Percentiles rank a stretch among this genome's conserved stretches.
Evolutionary conservation across 2,329 filamentous ascomycete species (phyloP).

Genomic region (Aspergillus ruber): DNA sequence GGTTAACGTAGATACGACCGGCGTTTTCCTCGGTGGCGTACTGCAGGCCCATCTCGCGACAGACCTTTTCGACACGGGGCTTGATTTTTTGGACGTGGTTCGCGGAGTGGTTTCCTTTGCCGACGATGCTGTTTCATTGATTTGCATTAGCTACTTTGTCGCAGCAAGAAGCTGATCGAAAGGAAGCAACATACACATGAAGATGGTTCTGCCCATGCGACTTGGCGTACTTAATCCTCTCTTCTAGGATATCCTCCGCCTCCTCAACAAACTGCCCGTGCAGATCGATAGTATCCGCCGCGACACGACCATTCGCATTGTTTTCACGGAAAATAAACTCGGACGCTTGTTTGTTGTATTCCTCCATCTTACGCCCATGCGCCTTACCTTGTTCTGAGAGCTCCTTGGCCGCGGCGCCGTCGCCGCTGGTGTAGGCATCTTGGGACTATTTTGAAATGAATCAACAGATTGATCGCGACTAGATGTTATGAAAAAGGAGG

Average conservation of each 20-base stretch:
- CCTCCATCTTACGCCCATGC: constrained; percentile 76
- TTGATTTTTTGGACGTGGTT: constrained; percentile 89
- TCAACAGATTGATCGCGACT: too few relatives aligned
- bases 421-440: constrained; percentile 74
- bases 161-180: not conserved
- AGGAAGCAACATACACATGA: constrained; percentile 57
- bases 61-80: constrained; percentile 85
- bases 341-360: constrained; percentile 84
- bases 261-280: constrained; percentile 94
- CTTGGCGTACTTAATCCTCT: constrained; percentile 73
- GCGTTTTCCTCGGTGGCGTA: constrained; percentile 84
- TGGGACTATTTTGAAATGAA: constrained; percentile 47
- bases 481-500: not conserved
- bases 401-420: constrained; percentile 75
- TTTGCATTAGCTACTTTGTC: not conserved
- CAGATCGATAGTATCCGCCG: constrained; percentile 79
- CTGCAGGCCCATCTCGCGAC: constrained; percentile 72
- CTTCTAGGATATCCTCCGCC: constrained; percentile 82
- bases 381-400: constrained; percentile 78
- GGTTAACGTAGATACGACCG: constrained; percentile 80
- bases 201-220: constrained; percentile 70
- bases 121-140: constrained; percentile 60
- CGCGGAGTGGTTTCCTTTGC: constrained; percentile 82
- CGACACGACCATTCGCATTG: constrained; percentile 70
- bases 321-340: constrained; percentile 95